A percentile compares a stretch with the other conserved stretches of the same genome.
Evolutionary conservation across 805 yeast genomes (phyloP).

Genomic region (Saccharomycopsis fibuligera): DNA sequence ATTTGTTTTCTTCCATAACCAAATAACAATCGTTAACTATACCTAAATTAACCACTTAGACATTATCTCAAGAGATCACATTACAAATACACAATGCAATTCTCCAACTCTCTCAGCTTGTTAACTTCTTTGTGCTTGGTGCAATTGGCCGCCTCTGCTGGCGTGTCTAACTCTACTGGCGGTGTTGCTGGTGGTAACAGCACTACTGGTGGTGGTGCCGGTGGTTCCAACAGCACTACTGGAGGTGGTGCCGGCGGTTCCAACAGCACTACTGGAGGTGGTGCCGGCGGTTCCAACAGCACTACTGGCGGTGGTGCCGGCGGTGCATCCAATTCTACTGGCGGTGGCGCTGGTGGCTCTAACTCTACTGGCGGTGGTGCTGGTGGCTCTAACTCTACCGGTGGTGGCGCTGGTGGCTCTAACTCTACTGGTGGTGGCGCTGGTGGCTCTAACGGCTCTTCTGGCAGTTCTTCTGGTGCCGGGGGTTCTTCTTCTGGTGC

Average conservation of each 20-base stretch:
- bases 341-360: conserved; percentile 1
- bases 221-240: conserved; percentile 1
- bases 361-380: background rate
- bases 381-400: background rate
- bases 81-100: background rate
- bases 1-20: no score
- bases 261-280: background rate
- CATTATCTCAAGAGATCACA: background rate
- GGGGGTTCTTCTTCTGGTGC: background rate
- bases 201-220: background rate
- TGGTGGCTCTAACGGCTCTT: background rate
- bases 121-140: background rate
- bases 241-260: conserved; percentile 2
- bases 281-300: background rate
- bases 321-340: conserved; percentile 1
- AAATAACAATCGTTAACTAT: background rate
- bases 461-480: background rate
- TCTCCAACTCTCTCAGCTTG: background rate
- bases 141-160: background rate
- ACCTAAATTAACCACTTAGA: background rate
- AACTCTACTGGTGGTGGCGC: background rate
- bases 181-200: background rate
- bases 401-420: background rate
- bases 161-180: background rate
- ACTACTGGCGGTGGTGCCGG: conserved; percentile 1